Percentiles rank a stretch among this genome's conserved stretches.
Evolutionary conservation across 192 early-diverging fungal species (phyloP).

Genomic region (Backusella australiensis): DNA sequence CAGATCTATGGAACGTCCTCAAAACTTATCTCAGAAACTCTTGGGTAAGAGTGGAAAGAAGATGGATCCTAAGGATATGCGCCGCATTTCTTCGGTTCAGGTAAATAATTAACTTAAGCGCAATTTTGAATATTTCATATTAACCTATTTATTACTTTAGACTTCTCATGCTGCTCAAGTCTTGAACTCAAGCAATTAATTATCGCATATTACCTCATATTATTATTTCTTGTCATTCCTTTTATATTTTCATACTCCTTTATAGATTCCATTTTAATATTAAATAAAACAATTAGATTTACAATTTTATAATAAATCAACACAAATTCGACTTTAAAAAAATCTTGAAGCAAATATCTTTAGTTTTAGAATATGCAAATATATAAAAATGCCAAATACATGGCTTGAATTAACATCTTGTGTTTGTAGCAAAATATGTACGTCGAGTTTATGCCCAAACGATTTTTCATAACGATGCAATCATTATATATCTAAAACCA

Average conservation of each 20-base stretch:
- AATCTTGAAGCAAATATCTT: not conserved
- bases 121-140: too few relatives aligned
- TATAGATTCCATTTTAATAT: conserved; percentile 6
- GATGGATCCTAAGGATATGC: conserved; percentile 62
- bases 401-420: too few relatives aligned
- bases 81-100: conserved; percentile 68
- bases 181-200: conserved; percentile 11
- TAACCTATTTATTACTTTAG: not conserved
- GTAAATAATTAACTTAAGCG: conserved; percentile 8
- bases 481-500: too few relatives aligned
- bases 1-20: conserved; percentile 22
- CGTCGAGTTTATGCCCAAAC: too few relatives aligned
- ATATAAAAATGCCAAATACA: not conserved
- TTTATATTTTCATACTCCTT: conserved; percentile 2
- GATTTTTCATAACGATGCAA: too few relatives aligned
- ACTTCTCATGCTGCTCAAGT: conserved; percentile 24
- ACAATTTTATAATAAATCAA: not conserved
- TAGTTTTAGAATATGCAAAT: not conserved
- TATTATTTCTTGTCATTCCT: not conserved
- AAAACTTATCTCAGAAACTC: conserved; percentile 5
- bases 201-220: not conserved
- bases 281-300: not conserved
- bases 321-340: not conserved
- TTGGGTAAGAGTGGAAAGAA: conserved; percentile 49
- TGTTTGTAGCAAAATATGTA: too few relatives aligned